Evolutionary conservation across 1,284 basidiomycete species (phyloP), one percentile per base, ranked within the genome.

Genomic region (Inonotus obliquus): DNA sequence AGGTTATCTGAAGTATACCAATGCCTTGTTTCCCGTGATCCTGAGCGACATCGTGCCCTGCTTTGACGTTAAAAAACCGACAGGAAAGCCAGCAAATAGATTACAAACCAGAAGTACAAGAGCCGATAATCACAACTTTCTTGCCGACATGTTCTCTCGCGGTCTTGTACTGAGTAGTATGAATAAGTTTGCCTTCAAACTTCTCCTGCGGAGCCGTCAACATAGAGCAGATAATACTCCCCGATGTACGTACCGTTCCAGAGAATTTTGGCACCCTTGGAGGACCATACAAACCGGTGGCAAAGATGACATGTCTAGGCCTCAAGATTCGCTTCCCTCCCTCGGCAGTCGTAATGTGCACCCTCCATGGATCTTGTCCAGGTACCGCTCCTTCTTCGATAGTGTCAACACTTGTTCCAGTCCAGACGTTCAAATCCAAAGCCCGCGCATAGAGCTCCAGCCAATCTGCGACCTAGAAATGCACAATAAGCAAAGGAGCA

Each of bases 381-480:
- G 67, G 65, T 1, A 70, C 69, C 27, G 66, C 67, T 23, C 56
- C 39, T 21, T 67, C 65, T 25, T 63, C 59, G 56, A 72, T 21
- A 38, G 53, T 61, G 17, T 62, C 57, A 6, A 64, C 57, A 2
- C 70, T 78, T 0, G 83, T 76, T 5, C 81, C 80, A 1, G 81
- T 83, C 87, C 87, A 89, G 23, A 85, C 77, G 70, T 86, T 83
- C 44, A 89, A 70, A 66, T 89, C 86, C 66, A 89, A 74, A 1
- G 79, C 71, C 47, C 84, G 78, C 1, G 84, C 86, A 69, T 89
- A 91, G 32, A 73, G 74, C 69, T 89, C 86, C 7, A 89, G 76
- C 83, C 85, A 90, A 67, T 85, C 81, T 0, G 83, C 87, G 13
- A 90, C 76, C 81, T 87, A 54, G 17, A 41, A 56, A 21, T 52